Percentiles rank a stretch among this genome's conserved stretches.
Evolutionary conservation across 345 rosid genomes (phyloP).

Genomic region (Theobroma cacao): DNA sequence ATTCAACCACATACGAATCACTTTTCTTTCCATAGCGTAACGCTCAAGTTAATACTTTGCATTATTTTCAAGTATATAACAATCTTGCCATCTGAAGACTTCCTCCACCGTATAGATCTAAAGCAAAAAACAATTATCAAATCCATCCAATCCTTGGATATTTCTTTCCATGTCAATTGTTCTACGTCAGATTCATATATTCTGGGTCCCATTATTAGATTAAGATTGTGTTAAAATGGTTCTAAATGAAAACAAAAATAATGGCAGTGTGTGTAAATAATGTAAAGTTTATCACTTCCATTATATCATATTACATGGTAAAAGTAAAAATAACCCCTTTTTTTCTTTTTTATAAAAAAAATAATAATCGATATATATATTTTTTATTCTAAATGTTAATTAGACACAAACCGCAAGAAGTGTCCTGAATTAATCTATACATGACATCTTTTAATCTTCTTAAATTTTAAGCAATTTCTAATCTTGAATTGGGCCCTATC

Average conservation of each 20-base stretch:
- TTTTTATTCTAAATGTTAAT: too few relatives aligned
- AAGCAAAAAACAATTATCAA: conserved; percentile 9
- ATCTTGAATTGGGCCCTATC: neutral
- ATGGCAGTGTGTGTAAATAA: too few relatives aligned
- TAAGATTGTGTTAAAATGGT: too few relatives aligned
- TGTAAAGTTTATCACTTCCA: too few relatives aligned
- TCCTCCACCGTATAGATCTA: neutral
- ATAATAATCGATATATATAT: too few relatives aligned
- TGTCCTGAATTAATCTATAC: too few relatives aligned
- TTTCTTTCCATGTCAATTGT: neutral
- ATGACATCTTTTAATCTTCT: neutral
- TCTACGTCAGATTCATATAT: neutral
- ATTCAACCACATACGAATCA: neutral
- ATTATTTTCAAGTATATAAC: neutral
- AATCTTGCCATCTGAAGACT: neutral
- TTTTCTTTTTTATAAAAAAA: too few relatives aligned
- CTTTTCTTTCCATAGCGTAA: neutral
- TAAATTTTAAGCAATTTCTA: neutral
- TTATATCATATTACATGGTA: too few relatives aligned
- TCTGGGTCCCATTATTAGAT: too few relatives aligned
- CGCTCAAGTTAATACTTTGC: neutral
- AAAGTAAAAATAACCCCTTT: too few relatives aligned
- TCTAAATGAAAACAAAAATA: too few relatives aligned
- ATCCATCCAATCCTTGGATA: neutral
- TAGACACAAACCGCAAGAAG: too few relatives aligned